Conservation (phyloP, 768 basidiomycete species). For the Lactarius hatsudake region DNA sequence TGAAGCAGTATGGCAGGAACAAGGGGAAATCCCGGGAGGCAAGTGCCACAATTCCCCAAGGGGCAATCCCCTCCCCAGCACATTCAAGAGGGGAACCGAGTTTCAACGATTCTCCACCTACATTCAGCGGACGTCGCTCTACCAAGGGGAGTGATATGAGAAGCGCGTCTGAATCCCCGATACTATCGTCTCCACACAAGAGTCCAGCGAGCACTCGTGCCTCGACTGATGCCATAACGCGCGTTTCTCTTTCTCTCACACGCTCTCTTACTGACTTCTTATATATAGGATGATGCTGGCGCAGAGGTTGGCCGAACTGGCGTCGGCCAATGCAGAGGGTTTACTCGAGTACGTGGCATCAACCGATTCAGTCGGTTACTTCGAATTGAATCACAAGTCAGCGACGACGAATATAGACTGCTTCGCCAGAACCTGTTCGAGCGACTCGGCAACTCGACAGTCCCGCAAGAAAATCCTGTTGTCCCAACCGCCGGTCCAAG, state of each 20-base stretch:
- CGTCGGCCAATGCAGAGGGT: constrained; percentile 76
- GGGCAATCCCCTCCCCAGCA: constrained; percentile 17
- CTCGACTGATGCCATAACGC: constrained; percentile 26
- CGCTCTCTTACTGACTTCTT: constrained; percentile 21
- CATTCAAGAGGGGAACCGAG: constrained; percentile 21
- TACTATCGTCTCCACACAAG: constrained; percentile 8
- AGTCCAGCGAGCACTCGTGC: constrained; percentile 17
- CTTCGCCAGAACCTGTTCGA: constrained; percentile 84
- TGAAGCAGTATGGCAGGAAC: constrained; percentile 34
- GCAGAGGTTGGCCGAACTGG: constrained; percentile 77
- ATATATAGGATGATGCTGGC: constrained; percentile 65
- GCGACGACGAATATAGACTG: constrained; percentile 83
- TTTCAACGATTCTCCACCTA: constrained; percentile 23
- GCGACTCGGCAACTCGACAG: constrained; percentile 57
- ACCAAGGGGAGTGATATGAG: constrained; percentile 8
- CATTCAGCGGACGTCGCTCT: not conserved
- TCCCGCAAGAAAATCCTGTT: constrained; percentile 62
- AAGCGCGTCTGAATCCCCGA: constrained; percentile 26
- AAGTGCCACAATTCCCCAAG: constrained; percentile 19
- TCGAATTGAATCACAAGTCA: constrained; percentile 33
- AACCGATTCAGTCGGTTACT: not conserved
- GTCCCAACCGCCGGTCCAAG: constrained; percentile 48
- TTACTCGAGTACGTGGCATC: constrained; percentile 58
- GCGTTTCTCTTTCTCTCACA: constrained; percentile 28
- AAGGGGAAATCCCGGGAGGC: constrained; percentile 35